Percentiles rank a stretch among this genome's conserved stretches.
Conservation (phyloP, 2,329 filamentous ascomycete genomes). For the Rhynchosporium graminicola region DNA sequence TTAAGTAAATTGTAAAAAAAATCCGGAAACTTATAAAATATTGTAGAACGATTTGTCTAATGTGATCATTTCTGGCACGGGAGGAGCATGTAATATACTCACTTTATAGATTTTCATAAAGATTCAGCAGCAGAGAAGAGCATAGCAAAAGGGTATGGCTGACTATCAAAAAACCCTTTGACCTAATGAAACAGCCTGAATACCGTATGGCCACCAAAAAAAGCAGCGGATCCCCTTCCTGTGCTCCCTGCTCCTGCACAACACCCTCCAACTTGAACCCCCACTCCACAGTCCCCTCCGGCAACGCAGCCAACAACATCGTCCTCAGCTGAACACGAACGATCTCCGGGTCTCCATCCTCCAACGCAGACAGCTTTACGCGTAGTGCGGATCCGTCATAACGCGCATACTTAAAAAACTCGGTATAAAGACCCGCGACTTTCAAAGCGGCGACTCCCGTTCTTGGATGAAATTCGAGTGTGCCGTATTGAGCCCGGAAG, state of each 20-base stretch:
- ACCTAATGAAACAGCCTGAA: constrained; percentile 5
- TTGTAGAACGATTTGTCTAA: too few relatives aligned
- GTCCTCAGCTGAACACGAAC: constrained; percentile 21
- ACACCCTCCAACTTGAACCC: constrained; percentile 20
- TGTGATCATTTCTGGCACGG: too few relatives aligned
- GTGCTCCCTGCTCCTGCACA: constrained; percentile 13
- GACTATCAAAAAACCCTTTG: not conserved
- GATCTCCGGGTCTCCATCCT: constrained; percentile 28
- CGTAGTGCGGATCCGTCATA: constrained; percentile 32
- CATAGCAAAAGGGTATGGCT: not conserved
- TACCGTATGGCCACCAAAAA: constrained; percentile 2
- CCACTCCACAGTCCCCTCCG: constrained; percentile 18
- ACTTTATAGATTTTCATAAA: too few relatives aligned
- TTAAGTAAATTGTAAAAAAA: too few relatives aligned
- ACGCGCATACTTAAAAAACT: constrained; percentile 44
- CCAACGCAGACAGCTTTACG: constrained; percentile 35
- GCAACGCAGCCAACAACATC: constrained; percentile 23
- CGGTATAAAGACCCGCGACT: constrained; percentile 47
- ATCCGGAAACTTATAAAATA: too few relatives aligned
- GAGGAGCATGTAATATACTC: too few relatives aligned
- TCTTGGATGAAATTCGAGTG: constrained; percentile 51
- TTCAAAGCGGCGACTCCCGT: constrained; percentile 49
- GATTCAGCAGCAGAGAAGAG: too few relatives aligned
- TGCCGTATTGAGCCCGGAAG: constrained; percentile 42
- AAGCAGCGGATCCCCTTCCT: constrained; percentile 47